Evolutionary conservation across 345 rosid genomes (phyloP), one percentile per base, ranked within the genome.

Genomic region (Linum tenue): DNA sequence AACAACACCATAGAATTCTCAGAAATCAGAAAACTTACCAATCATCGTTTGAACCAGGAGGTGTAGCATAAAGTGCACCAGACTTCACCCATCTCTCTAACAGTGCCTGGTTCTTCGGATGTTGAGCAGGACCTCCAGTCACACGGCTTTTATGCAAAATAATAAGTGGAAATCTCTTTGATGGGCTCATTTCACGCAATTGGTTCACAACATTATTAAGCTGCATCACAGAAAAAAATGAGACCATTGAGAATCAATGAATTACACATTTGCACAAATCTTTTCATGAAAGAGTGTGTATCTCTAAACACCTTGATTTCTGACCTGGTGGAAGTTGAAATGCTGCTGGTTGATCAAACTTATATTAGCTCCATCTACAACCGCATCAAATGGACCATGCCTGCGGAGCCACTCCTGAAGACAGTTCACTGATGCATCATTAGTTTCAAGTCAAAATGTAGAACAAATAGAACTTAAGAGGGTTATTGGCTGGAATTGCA

Each of bases 331-430:
- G 71, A 94, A 88, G 77, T 63, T 86, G 74, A 94, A 84, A 64
- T 37, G 42, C 0, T 76, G 78, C 44, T 82, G 84, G 15, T 84
- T 80, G 41, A 78, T 67, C 70, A 88, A 82, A 50, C 95, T 82
- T 43, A 85, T 76, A 76, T 94, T 94, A 41, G 99, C 97, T 58
- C 92, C 97, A 73, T 94, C 99, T 65, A 90, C 67, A 42, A 90
- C 87, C 15, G 97, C 89, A 75, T 94, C 97, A 79, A 88, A 94
- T 41, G 99, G 99, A 76, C 99, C 99, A 78, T 88, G 82, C 75
- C 36, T 70, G 69, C 78, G 72, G 40, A 88, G 77, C 99, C 99
- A 90, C 64, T 84, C 95, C 97, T 92, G 84, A 64, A 67, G 1
- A 59, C 41, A 66, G 57, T 66, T 73, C 67, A 75, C 53, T 63